Evolutionary conservation across 805 yeast species (phyloP), one percentile per base, ranked within the genome.

Genomic region (Suhomyces tanzawaensis): DNA sequence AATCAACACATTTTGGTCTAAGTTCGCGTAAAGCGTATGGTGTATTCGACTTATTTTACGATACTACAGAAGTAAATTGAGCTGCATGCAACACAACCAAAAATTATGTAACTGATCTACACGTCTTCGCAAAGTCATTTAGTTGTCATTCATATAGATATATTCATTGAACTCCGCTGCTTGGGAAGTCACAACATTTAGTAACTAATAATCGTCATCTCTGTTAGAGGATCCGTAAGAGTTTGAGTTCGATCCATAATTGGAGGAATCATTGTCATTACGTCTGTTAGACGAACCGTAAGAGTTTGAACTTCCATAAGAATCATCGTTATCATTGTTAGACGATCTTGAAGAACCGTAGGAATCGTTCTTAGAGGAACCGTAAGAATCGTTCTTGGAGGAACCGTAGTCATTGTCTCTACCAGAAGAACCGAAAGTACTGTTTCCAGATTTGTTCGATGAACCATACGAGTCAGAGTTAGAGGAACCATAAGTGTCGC

Each of bases 401-500:
- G 53, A 50, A 1, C 53, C 54, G 39, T 44, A 45, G 12, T 48
- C 43, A 40, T 48, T 52, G 27, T 52, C 49, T 32, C 25, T 32
- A 25, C 41, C 41, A 29, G 56, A 48, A n/a, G 60, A 55, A 7
- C 63, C 64, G 40, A 53, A 56, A n/a, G 59, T 53, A 40, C 50
- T 52, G n/a, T 39, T 47, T n/a, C n/a, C n/a, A n/a, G n/a, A n/a
- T 17, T 45, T 41, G 35, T 45, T 39, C 13, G 46, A 40, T 5
- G 59, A 54, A 9, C 56, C 61, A 35, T 51, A 55, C 19, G 51
- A 46, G 42, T 46, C 47, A 15, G 41, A 42, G 37, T 34, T 31
- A 13, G 33, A 31, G 6, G 32, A 25, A 9, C 46, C 50, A 16
- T 37, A 44, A 12, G 37, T 38, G 31, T 40, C 49, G 16, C 36